These are phyloP conservation scores for Volvox reticuliferus DNA, from an alignment of 139 green algal species.

Conservation along the genomic window DNA sequence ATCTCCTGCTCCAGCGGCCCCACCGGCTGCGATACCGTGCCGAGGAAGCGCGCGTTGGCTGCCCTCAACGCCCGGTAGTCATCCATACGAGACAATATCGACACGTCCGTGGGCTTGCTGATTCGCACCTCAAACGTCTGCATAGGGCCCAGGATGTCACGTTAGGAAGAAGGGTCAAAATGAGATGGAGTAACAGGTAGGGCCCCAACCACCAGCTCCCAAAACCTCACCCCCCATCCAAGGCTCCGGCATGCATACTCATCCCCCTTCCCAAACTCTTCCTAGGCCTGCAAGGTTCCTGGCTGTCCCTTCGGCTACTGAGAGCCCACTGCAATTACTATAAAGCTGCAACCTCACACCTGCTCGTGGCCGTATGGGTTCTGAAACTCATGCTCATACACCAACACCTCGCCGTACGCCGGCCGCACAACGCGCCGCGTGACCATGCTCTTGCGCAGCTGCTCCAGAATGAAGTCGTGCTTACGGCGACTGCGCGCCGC, in stretches of 20 bases:
- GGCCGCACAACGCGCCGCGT: constrained; percentile 48
- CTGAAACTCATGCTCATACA: constrained; percentile 65
- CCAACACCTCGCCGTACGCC: constrained; percentile 59
- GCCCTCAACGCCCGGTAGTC: constrained; percentile 63
- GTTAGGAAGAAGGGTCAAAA: too few species aligned
- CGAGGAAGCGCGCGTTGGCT: constrained; percentile 57
- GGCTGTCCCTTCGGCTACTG: too few species aligned
- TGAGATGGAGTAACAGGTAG: too few species aligned
- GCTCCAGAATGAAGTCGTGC: constrained; percentile 59
- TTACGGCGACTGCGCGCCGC: constrained; percentile 61
- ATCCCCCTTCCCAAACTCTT: too few species aligned
- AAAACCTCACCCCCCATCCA: too few species aligned
- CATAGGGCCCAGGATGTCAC: too few species aligned
- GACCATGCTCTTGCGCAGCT: constrained; percentile 65
- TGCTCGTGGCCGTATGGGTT: constrained; percentile 63
- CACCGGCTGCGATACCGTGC: constrained; percentile 44
- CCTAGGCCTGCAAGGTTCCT: too few species aligned
- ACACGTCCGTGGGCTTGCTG: constrained; percentile 51
- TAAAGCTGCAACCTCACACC: constrained; percentile 22
- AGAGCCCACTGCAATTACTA: too few species aligned
- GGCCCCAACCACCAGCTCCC: too few species aligned
- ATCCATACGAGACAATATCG: constrained; percentile 52
- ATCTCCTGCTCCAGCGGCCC: constrained; percentile 58
- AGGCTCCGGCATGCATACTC: too few species aligned
- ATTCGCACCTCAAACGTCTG: constrained; percentile 69